Conservation (phyloP, 2,329 filamentous ascomycete species). For the Fusarium caatingaense region DNA sequence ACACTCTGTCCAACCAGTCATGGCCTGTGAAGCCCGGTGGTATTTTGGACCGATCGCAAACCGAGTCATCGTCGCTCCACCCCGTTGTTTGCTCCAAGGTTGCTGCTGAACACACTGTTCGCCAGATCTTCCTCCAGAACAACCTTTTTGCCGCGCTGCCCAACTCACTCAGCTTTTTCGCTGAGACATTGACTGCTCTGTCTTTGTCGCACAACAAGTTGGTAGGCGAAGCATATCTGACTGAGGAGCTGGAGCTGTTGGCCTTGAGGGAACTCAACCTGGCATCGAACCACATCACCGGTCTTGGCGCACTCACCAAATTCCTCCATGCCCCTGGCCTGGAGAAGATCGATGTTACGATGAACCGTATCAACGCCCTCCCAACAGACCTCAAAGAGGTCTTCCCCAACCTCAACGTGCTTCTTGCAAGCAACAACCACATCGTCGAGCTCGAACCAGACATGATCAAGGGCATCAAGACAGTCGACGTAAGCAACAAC, state of each 20-base stretch:
- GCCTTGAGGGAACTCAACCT: slow-evolving; percentile 82
- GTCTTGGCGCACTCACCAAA: slow-evolving; percentile 72
- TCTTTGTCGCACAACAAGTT: slow-evolving; percentile 82
- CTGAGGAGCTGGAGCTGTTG: slow-evolving; percentile 74
- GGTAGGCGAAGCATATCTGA: slow-evolving; percentile 72
- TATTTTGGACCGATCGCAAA: slow-evolving; percentile 76
- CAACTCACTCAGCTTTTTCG: slow-evolving; percentile 75
- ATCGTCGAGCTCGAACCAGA: slow-evolving; percentile 79
- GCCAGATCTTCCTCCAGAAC: slow-evolving; percentile 76
- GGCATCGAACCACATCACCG: slow-evolving; percentile 77
- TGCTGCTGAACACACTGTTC: slow-evolving; percentile 63
- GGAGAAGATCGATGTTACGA: slow-evolving; percentile 81
- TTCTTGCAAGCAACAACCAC: slow-evolving; percentile 84
- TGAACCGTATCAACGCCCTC: slow-evolving; percentile 81
- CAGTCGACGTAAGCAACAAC: slow-evolving; percentile 78
- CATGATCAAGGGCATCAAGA: slow-evolving; percentile 76
- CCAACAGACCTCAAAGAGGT: slow-evolving; percentile 70
- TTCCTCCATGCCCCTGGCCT: slow-evolving; percentile 79
- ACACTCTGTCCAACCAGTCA: slow-evolving; percentile 58
- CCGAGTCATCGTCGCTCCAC: slow-evolving; percentile 70
- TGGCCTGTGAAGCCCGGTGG: slow-evolving; percentile 70
- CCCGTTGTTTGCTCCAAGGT: slow-evolving; percentile 67
- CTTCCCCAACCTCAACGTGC: slow-evolving; percentile 76
- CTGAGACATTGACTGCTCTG: slow-evolving; percentile 75
- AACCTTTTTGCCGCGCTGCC: slow-evolving; percentile 81